Percentiles rank a stretch among this genome's conserved stretches.
These are phyloP conservation scores for Thalassiosira hispida DNA, from an alignment of 352 stramenopile genomes.

Conservation along the genomic window DNA sequence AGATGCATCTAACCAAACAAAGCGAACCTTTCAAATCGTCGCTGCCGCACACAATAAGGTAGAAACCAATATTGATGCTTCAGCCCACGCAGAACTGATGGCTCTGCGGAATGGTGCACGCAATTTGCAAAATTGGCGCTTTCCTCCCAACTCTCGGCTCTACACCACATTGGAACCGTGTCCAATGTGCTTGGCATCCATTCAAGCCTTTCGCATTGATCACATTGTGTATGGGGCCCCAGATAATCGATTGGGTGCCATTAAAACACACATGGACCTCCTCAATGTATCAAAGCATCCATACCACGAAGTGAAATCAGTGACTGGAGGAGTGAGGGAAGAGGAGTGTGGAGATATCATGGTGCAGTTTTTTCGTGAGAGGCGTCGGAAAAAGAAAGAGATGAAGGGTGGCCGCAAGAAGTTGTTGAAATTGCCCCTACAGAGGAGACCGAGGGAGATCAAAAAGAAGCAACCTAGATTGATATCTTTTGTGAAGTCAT, in stretches of 20 bases:
- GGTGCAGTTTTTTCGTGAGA: constrained; percentile 78
- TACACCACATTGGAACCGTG: constrained; percentile 87
- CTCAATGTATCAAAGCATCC: constrained; percentile 76
- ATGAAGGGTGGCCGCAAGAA: neutral
- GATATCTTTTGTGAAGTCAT: neutral
- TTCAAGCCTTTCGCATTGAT: constrained; percentile 80
- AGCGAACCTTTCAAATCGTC: constrained; percentile 63
- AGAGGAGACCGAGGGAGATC: neutral
- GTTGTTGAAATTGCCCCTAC: constrained; percentile 12
- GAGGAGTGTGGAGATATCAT: constrained; percentile 70
- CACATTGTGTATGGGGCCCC: constrained; percentile 84
- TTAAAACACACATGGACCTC: constrained; percentile 74
- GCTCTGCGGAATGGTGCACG: constrained; percentile 69
- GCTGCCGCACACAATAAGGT: constrained; percentile 76
- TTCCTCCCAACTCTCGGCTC: constrained; percentile 78
- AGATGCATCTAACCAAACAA: constrained; percentile 9
- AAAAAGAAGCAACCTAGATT: constrained; percentile 3
- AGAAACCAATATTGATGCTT: constrained; percentile 78
- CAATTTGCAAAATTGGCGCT: constrained; percentile 70
- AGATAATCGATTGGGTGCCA: constrained; percentile 78
- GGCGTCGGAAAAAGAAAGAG: constrained; percentile 49
- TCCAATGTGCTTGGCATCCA: constrained; percentile 84
- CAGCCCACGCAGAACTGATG: constrained; percentile 84
- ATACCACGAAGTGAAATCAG: constrained; percentile 71
- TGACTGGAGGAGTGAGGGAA: constrained; percentile 60